These are phyloP conservation scores for Aleurites moluccanus DNA, from an alignment of 441 rosid species.

Conservation along the genomic window DNA sequence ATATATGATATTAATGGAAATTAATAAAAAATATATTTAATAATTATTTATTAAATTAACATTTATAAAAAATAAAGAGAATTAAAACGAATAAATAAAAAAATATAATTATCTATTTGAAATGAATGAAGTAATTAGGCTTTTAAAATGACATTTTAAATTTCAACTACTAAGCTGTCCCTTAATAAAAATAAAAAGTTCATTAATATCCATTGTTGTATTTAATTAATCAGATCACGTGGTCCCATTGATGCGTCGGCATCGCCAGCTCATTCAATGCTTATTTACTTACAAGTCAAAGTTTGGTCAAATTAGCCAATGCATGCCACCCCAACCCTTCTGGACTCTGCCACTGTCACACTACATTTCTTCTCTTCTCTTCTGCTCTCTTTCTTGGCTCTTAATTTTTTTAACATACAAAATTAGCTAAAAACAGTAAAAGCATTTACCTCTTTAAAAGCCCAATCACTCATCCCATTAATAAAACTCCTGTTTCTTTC, in stretches of 20 bases:
- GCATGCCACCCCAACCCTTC: constrained; percentile 25
- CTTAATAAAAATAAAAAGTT: no score
- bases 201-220: no score
- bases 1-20: no score
- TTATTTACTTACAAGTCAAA: constrained; percentile 51
- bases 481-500: constrained; percentile 27
- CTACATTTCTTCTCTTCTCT: neutral
- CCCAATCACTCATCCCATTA: constrained; percentile 3
- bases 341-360: constrained; percentile 24
- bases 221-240: constrained; percentile 38
- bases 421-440: constrained; percentile 23
- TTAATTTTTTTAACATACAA: no score
- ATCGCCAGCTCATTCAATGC: constrained; percentile 66
- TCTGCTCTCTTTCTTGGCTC: neutral
- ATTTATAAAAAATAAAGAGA: no score
- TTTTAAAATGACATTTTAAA: no score
- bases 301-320: constrained; percentile 24
- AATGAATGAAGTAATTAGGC: no score
- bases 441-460: constrained; percentile 12
- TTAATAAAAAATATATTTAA: no score
- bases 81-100: no score
- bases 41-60: no score
- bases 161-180: no score
- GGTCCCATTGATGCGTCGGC: constrained; percentile 54
- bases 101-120: no score